Evolutionary conservation across 2,329 filamentous ascomycete genomes (phyloP), one percentile per base, ranked within the genome.

Genomic region (Fusarium brevicatenulatum): DNA sequence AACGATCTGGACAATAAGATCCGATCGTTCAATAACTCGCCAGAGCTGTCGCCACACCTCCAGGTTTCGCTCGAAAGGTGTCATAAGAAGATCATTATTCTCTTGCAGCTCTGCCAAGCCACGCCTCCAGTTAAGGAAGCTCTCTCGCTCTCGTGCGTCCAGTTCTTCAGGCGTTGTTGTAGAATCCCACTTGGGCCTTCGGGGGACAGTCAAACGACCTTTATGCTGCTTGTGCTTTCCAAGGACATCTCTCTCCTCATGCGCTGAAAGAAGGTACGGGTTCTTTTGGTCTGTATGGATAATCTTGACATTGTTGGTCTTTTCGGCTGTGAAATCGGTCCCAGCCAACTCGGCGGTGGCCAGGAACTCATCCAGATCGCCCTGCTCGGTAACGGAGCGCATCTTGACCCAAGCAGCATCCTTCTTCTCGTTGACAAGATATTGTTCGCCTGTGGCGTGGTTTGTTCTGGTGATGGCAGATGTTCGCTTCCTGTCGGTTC

Each of bases 401-500:
- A 99, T 98, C 87, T 98, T 99, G 80, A 98, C 94, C 95, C 95
- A 99, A 76, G 94, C 89, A 40, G 95, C 96, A 85, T 98, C 95
- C 81, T 97, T 91, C 77, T 91, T 91, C 73, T 93, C 92, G 81
- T 97, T 98, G 54, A 94, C 96, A 78, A 98, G 91, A 82, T 99
- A 99, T 86, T 91, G 91, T 81, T 97, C 93, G 80, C 94, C 95
- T 28, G 93, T 94, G 32, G 90, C 87, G 78, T 95, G 90, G 81
- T 95, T 91, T 72, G 94, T 92, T 79, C 93, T 90, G 30, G 86
- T 88, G 67, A 90, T 86, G 55, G 84, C 86, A 2, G 82, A 81
- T 9, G 80, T 89, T 81, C 92, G 93, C 84, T 94, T 95, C 81
- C 95, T 91, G 82, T 95, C 93, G 57, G 88, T 81, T 74, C 94